Percentiles rank a stretch among this genome's conserved stretches.
phyloP scores from a whole-genome alignment of 192 early-diverging fungal species.

The Entomortierella lignicola region DNA sequence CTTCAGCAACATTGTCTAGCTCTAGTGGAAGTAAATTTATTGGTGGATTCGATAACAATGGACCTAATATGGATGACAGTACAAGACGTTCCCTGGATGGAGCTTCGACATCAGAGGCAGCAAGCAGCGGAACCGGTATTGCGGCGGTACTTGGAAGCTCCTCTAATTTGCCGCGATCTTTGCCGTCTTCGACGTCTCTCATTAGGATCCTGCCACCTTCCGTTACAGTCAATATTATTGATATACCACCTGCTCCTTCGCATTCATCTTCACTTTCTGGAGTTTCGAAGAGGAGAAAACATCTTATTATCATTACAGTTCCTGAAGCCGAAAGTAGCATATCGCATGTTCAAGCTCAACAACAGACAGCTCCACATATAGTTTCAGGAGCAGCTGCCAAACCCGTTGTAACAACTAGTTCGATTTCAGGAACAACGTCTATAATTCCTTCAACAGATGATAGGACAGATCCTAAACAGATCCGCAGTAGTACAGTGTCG shows the following conservation, averaged over 20 bases:
- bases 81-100: conserved; percentile 6
- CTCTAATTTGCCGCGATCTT: conserved; percentile 22
- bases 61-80: not conserved
- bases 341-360: conserved; percentile 19
- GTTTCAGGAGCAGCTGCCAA: conserved; percentile 30
- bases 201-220: conserved; percentile 49
- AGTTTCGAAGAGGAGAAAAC: conserved; percentile 36
- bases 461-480: not conserved
- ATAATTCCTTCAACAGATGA: conserved; percentile 20
- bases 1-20: not conserved
- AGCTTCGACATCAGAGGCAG: conserved; percentile 31
- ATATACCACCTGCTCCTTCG: conserved; percentile 49
- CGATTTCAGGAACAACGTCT: conserved; percentile 20
- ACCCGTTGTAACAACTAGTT: conserved; percentile 33
- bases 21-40: conserved; percentile 19
- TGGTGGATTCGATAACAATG: conserved; percentile 34
- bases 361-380: conserved; percentile 22
- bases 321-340: conserved; percentile 39
- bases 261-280: conserved; percentile 54
- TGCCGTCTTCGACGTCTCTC: conserved; percentile 43
- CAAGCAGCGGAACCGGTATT: conserved; percentile 38
- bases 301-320: conserved; percentile 42
- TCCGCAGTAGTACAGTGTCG: not conserved
- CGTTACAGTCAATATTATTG: conserved; percentile 31
- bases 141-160: conserved; percentile 44